phyloP scores from a whole-genome alignment of 2,329 filamentous ascomycete species.

The Fusarium abutilonis region DNA sequence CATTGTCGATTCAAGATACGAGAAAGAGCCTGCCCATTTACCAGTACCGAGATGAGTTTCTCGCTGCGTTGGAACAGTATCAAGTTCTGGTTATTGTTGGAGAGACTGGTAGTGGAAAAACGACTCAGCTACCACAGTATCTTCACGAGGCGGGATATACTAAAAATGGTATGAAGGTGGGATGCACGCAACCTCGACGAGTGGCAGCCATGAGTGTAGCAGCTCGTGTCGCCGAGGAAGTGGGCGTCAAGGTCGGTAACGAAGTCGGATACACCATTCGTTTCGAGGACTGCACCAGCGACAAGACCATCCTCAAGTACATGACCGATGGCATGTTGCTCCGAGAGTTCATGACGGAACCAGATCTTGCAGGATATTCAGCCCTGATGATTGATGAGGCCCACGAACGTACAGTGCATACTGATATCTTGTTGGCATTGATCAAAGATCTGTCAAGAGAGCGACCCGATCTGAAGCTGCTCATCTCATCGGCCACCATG shows the following conservation, averaged over 20 bases:
- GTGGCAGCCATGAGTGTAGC: slow-evolving; percentile 98
- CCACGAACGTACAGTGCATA: slow-evolving; percentile 91
- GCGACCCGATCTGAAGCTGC: slow-evolving; percentile 84
- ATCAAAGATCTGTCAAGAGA: slow-evolving; percentile 88
- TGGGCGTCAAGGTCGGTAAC: slow-evolving; percentile 87
- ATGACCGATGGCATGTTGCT: slow-evolving; percentile 98
- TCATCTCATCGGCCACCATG: slow-evolving; percentile 95
- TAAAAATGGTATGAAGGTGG: slow-evolving; percentile 83
- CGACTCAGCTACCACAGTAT: slow-evolving; percentile 94
- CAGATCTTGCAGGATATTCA: slow-evolving; percentile 82
- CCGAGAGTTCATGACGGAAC: slow-evolving; percentile 88
- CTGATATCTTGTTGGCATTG: slow-evolving; percentile 87
- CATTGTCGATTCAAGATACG: slow-evolving; percentile 88
- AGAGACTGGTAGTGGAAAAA: slow-evolving; percentile 95
- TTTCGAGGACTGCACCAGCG: slow-evolving; percentile 90
- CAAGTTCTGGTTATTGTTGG: slow-evolving; percentile 93
- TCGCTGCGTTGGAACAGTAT: slow-evolving; percentile 85
- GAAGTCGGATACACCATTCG: slow-evolving; percentile 96
- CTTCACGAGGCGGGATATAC: slow-evolving; percentile 91
- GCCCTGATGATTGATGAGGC: slow-evolving; percentile 97
- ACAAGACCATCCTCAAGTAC: slow-evolving; percentile 93
- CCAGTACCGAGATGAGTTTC: slow-evolving; percentile 83
- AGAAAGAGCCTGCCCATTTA: slow-evolving; percentile 92
- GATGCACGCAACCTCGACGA: slow-evolving; percentile 92
- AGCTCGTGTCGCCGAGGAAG: slow-evolving; percentile 93